Evolutionary conservation across 1,139 yeast species (phyloP), one percentile per base, ranked within the genome.

Genomic region (Blastobotrys persicus): DNA sequence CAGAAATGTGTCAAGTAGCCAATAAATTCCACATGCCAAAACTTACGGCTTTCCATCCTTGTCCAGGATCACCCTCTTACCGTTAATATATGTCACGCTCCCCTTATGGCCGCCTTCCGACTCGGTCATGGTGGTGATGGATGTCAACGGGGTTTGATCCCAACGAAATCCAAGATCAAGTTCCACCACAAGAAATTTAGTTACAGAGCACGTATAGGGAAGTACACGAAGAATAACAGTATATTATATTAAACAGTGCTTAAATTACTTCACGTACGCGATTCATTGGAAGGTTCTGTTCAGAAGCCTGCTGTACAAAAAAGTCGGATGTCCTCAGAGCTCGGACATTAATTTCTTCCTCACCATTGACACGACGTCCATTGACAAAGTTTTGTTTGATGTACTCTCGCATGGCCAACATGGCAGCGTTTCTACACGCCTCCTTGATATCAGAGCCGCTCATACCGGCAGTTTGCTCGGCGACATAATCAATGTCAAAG

Each of bases 361-460:
- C 56, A 26, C 55, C 63, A 20, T 57, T 58, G 19, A 59, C 47
- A 20, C 52, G 53, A 51, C 60, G 57, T 31, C 66, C 66, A 43
- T 62, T 53, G 42, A 52, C 63, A 53, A 66, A 63, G 52, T 68
- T 66, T 43, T 59, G 49, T 16, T 66, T 54, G 44, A 91, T 86
- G 63, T 81, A 88, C 64, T 91, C 97, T 59, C 96, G 76, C 64
- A 92, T 91, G 0, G 97, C 89, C 55, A 77, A 78, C 71, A 91
- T 80, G 1, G 96, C 97, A 0, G 98, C 98, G 61, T 88, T 95
- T 52, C 98, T 78, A 64, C 96, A 88, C 48, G 88, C 72, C 64
- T 92, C 98, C 59, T 88, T 83, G 60, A 92, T 75, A 61, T 92
- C 98, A 4, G 96, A 86, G 1, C 98, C 98, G 59, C 95, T 86